Base-by-base conservation (phyloP, 345 rosid genomes). In the Bretschneidera sinensis region DNA sequence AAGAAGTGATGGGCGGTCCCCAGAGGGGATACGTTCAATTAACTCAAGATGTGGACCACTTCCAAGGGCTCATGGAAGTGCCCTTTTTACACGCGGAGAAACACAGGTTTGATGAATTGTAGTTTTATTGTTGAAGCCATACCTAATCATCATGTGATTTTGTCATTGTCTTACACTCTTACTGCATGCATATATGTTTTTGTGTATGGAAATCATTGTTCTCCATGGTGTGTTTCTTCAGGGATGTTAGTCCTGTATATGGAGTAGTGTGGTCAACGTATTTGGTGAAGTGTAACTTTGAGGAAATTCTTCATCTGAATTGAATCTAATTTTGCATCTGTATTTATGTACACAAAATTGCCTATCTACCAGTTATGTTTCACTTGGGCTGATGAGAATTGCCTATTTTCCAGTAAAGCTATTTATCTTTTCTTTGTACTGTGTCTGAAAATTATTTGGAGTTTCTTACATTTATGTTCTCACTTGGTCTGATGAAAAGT, bases 41-140 rank as follows among this genome's bases (percentile, higher is more conserved):
- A 79, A 78, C 71, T 78, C 99, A 59, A 84, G 78, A 70, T 90
- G 97, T 74, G 91, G 99, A 56, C 64, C 90, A 62, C 96, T 94
- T 59, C 99, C 97, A 62, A 85, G 99, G 70, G 92, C 97, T 18
- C 99, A 94, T 66, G 97, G 99, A 62, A 94, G 99, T 75, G 79
- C 96, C 67, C 99, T 94, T 64, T 94, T 94, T 76, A 94, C 99
- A 22, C 99, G 97, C n/a, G 99, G 99, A 24, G 99, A 94, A 85
- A 94, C 99, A 49, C 99, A 94, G 96, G 99, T 88, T 72, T 58
- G 54, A 48, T 50, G 60, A 43, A 47, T 20, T 61, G 31, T 48
- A 17, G 47, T 51, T 64, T 39, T 54, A 0, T 55, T 62, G 48
- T n/a, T 21, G 14, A 24, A 53, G 59, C 22, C 43, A 51, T 65